These are phyloP conservation scores for Cercophora samala DNA, from an alignment of 495 filamentous ascomycete species.

Conservation along the genomic window DNA sequence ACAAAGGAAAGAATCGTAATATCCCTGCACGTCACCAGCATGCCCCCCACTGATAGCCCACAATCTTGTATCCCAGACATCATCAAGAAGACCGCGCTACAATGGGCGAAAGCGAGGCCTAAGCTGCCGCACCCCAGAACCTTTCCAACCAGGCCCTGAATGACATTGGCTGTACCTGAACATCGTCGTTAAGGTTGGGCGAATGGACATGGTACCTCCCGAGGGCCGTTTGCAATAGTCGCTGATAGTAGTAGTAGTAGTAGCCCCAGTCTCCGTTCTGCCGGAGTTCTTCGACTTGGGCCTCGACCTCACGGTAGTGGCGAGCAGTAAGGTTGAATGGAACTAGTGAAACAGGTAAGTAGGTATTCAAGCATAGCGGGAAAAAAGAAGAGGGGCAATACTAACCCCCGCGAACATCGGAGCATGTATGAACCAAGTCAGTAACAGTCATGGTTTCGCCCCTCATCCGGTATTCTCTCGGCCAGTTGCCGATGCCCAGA, in stretches of 20 bases:
- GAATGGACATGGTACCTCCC: constrained; percentile 48
- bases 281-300: constrained; percentile 40
- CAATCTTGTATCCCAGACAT: constrained; percentile 13
- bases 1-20: neutral
- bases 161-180: constrained; percentile 40
- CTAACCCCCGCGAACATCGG: constrained; percentile 41
- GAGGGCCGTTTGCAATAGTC: constrained; percentile 49
- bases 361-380: neutral
- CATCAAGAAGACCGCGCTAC: neutral
- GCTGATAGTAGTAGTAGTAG: constrained; percentile 40
- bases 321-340: constrained; percentile 38
- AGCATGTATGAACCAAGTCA: constrained; percentile 47
- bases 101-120: constrained; percentile 1
- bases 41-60: neutral
- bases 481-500: constrained; percentile 60
- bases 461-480: constrained; percentile 60
- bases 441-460: constrained; percentile 58
- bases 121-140: constrained; percentile 40
- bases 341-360: constrained; percentile 25
- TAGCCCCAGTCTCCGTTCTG: constrained; percentile 34
- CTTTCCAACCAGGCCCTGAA: constrained; percentile 51
- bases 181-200: constrained; percentile 42
- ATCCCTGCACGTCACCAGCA: constrained; percentile 6
- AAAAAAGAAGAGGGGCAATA: constrained; percentile 11
- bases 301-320: constrained; percentile 43